Percentiles rank a stretch among this genome's conserved stretches.
Conservation (phyloP, 805 yeast species). For the Alloascoidea africana region DNA sequence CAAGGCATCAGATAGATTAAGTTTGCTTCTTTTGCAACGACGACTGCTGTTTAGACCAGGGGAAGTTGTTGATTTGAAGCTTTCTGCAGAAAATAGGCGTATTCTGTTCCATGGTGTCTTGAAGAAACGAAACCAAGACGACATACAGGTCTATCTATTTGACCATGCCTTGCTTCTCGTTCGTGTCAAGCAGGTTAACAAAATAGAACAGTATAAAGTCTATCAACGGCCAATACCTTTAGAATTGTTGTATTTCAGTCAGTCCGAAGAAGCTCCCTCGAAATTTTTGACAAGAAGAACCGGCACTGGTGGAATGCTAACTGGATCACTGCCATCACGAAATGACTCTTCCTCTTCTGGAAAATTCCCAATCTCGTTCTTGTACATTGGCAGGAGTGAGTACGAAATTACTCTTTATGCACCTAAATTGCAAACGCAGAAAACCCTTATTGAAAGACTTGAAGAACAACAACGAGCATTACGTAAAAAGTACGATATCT, state of each 20-base stretch:
- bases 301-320: conserved; percentile 14
- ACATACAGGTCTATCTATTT: conserved; percentile 71
- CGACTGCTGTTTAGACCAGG: conserved; percentile 68
- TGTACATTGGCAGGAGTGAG: conserved; percentile 33
- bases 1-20: conserved; percentile 84
- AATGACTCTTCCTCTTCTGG: conserved; percentile 8
- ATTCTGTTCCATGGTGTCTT: conserved; percentile 68
- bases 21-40: conserved; percentile 74
- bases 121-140: conserved; percentile 63
- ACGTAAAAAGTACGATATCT: conserved; percentile 61
- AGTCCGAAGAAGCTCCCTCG: conserved; percentile 67
- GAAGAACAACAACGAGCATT: conserved; percentile 65
- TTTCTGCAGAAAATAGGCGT: conserved; percentile 67
- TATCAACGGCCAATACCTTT: conserved; percentile 80
- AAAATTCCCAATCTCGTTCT: conserved; percentile 30
- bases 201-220: conserved; percentile 83
- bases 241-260: conserved; percentile 50
- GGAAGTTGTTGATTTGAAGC: conserved; percentile 74
- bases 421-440: conserved; percentile 39
- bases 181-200: conserved; percentile 72
- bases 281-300: conserved; percentile 19
- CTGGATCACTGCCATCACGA: conserved; percentile 12
- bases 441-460: conserved; percentile 66
- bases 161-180: conserved; percentile 83
- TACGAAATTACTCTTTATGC: conserved; percentile 26